Evolutionary conservation across 2,329 filamentous ascomycete species (phyloP).

Genomic region (Aspergillus floridensis): DNA sequence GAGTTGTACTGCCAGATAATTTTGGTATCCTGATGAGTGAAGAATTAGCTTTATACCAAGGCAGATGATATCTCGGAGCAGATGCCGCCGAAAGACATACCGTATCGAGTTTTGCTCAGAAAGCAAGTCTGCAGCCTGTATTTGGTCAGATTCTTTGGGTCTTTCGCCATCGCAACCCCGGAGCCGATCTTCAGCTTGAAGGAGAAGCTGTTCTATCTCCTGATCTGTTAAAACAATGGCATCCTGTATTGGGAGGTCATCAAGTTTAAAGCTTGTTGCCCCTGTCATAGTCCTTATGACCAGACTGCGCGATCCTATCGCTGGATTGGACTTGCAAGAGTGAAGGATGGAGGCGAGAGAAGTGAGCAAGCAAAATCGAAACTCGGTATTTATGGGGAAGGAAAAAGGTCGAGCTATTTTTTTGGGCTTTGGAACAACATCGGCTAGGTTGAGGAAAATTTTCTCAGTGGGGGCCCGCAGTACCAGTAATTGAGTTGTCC

Average conservation of each 20-base stretch:
- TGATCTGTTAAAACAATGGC: constrained; percentile 57
- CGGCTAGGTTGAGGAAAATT: not conserved
- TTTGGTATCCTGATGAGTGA: constrained; percentile 47
- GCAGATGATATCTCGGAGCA: not conserved
- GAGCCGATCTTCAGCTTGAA: constrained; percentile 61
- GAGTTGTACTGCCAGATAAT: constrained; percentile 46
- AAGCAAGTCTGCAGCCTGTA: not conserved
- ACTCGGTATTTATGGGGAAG: constrained; percentile 2
- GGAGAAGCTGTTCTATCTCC: constrained; percentile 62
- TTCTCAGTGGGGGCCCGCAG: not conserved
- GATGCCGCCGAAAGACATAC: constrained; percentile 9
- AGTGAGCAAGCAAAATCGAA: not conserved
- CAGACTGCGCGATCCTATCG: not conserved
- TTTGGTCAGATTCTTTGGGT: not conserved
- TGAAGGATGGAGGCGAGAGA: not conserved
- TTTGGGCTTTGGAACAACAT: not conserved
- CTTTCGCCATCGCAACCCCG: constrained; percentile 23
- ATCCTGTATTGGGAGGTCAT: not conserved
- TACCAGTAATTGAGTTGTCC: not conserved
- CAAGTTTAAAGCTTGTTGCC: not conserved
- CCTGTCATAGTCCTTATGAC: constrained; percentile 6
- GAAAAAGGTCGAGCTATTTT: not conserved
- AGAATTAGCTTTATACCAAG: constrained; percentile 1
- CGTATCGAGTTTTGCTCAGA: constrained; percentile 7
- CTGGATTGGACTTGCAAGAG: not conserved